These are phyloP conservation scores for Artemisia argyi DNA, from an alignment of 129 eudicot species.

Conservation along the genomic window DNA sequence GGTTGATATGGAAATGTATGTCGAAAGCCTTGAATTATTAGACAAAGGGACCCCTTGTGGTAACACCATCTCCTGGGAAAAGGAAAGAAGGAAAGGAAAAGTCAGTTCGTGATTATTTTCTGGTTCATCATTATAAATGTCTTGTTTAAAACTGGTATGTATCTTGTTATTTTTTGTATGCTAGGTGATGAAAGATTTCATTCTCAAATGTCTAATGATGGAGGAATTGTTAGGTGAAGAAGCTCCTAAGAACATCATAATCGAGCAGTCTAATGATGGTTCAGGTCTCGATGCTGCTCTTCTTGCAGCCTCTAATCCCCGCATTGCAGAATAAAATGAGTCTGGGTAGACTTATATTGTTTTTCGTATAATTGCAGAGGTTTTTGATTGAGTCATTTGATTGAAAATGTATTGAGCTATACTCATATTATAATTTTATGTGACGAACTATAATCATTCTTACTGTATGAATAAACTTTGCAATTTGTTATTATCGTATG, in stretches of 20 bases:
- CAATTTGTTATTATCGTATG: no score
- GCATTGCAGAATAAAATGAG: constrained; percentile 51
- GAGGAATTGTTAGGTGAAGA: constrained; percentile 70
- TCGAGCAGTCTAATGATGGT: constrained; percentile 78
- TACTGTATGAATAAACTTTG: no score
- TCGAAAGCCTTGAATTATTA: no score
- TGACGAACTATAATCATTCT: constrained; percentile 42
- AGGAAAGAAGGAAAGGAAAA: no score
- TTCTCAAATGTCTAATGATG: constrained; percentile 48
- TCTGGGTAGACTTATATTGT: constrained; percentile 25
- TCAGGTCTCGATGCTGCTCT: constrained; percentile 97
- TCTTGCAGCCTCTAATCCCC: constrained; percentile 93
- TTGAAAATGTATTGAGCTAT: constrained; percentile 45
- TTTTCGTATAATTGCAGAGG: not conserved
- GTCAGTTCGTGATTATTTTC: no score
- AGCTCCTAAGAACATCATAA: constrained; percentile 32
- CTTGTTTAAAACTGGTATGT: no score
- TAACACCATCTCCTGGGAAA: no score
- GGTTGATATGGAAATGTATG: no score
- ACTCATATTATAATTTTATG: constrained; percentile 65
- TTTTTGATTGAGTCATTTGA: constrained; percentile 8
- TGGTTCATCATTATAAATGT: no score
- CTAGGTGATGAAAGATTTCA: no score
- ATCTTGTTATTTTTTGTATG: no score
- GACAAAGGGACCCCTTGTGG: no score